Conservation (phyloP, 192 early-diverging fungal species). For the Coemansia sp. region DNA sequence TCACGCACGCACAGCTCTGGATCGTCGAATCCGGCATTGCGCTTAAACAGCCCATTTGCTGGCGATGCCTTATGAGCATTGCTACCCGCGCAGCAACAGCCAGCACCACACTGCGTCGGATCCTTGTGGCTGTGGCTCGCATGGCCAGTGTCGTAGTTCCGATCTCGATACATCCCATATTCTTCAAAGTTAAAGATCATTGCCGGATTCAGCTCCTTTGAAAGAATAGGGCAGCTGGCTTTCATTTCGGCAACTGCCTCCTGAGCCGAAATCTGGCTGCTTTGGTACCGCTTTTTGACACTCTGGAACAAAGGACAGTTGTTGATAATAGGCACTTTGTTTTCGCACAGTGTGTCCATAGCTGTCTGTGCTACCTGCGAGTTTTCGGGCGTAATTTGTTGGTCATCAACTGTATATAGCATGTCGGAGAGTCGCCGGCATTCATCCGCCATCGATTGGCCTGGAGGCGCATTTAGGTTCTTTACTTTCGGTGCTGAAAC, state of each 20-base stretch:
- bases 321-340: slow-evolving; percentile 41
- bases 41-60: slow-evolving; percentile 37
- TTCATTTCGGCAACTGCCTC: slow-evolving; percentile 48
- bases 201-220: slow-evolving; percentile 53
- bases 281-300: slow-evolving; percentile 41
- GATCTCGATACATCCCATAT: slow-evolving; percentile 39
- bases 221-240: slow-evolving; percentile 50
- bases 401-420: slow-evolving; percentile 38
- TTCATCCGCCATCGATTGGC: slow-evolving; percentile 50
- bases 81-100: slow-evolving; percentile 20
- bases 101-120: background rate
- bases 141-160: slow-evolving; percentile 38
- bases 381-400: slow-evolving; percentile 4
- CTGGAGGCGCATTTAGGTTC: slow-evolving; percentile 13
- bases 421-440: slow-evolving; percentile 46
- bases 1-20: slow-evolving; percentile 31
- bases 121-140: slow-evolving; percentile 35
- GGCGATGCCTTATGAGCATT: background rate
- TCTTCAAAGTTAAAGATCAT: slow-evolving; percentile 55
- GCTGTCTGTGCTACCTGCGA: slow-evolving; percentile 10
- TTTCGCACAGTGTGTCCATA: slow-evolving; percentile 38
- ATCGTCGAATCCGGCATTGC: slow-evolving; percentile 21
- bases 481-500: slow-evolving; percentile 10
- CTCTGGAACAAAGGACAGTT: slow-evolving; percentile 50
- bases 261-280: slow-evolving; percentile 27